Evolutionary conservation across 371 early-diverging fungal genomes (phyloP), one percentile per base, ranked within the genome.

Genomic region (Nosema bombycis): DNA sequence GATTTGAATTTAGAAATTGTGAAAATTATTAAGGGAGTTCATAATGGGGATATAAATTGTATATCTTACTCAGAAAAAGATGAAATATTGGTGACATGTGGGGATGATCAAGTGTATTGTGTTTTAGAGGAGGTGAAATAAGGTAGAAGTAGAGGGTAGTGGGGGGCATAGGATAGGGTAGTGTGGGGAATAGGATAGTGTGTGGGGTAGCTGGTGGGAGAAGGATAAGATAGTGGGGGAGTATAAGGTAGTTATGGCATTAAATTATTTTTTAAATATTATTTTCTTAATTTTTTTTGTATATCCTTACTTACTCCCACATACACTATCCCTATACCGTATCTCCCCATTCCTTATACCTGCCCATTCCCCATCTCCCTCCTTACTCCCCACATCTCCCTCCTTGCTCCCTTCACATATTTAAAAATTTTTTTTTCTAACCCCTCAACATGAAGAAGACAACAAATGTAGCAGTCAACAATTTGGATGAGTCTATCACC

Each of bases 381-480:
- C n/a, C n/a, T n/a, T n/a, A n/a, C n/a, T n/a, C n/a, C n/a, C n/a
- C n/a, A n/a, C n/a, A n/a, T n/a, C n/a, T n/a, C n/a, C n/a, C n/a
- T n/a, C n/a, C n/a, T 70, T 79, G 70, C 56, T 57, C 34, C 23
- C 28, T 60, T 61, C 18, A 30, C 12, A 57, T 46, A 34, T 29
- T 37, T 34, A 72, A 72, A 36, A 23, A 60, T 34, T 38, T 32
- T 72, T n/a, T 37, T 18, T 21, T 34, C 33, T 37, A 34, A 28
- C 34, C 63, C 21, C 23, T 10, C n/a, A n/a, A n/a, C 30, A 58
- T 66, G 60, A 60, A 65, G 33, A 79, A 79, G 62, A 79, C 75
- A 33, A 72, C 57, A 23, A 73, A 57, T 29, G 57, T 79, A 57
- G 75, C 67, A 28, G 70, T 79, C 23, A 73, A 56, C 60, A 75